These are phyloP conservation scores for Daldinia caldariorum DNA, from an alignment of 495 filamentous ascomycete genomes.

Conservation along the genomic window DNA sequence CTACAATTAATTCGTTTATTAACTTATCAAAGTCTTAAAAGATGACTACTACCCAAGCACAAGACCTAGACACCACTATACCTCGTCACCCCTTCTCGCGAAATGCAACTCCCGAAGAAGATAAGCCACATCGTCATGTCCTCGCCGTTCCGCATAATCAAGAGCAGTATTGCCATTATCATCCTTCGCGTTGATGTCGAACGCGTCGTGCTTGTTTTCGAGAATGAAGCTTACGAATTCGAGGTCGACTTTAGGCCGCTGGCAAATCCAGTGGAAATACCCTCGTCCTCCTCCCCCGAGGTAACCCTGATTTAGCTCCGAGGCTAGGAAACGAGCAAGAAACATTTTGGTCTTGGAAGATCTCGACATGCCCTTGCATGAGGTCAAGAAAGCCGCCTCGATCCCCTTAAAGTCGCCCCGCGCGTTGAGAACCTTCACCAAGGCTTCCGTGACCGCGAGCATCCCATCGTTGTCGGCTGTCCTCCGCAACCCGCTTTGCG, in stretches of 20 bases:
- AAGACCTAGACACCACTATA: not conserved
- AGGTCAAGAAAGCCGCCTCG: not conserved
- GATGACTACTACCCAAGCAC: too few relatives aligned
- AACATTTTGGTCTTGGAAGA: not conserved
- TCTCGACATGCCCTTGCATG: not conserved
- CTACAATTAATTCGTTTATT: too few relatives aligned
- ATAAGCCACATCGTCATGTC: not conserved
- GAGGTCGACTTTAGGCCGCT: not conserved
- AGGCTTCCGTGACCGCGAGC: not conserved
- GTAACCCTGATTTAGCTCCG: not conserved
- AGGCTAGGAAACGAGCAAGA: not conserved
- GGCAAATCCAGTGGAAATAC: not conserved
- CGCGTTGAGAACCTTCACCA: not conserved
- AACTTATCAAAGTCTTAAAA: too few relatives aligned
- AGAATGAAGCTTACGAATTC: not conserved
- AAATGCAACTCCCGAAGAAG: not conserved
- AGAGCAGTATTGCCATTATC: not conserved
- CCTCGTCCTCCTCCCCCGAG: not conserved
- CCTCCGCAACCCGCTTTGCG: not conserved
- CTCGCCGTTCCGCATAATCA: not conserved
- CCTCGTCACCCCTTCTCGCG: not conserved
- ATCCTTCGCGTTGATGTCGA: not conserved
- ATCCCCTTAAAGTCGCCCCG: not conserved
- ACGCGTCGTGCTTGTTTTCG: not conserved
- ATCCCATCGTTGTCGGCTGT: not conserved